Evolutionary conservation across 108 stramenopile genomes (phyloP).

Genomic region (Tribonema minus): DNA sequence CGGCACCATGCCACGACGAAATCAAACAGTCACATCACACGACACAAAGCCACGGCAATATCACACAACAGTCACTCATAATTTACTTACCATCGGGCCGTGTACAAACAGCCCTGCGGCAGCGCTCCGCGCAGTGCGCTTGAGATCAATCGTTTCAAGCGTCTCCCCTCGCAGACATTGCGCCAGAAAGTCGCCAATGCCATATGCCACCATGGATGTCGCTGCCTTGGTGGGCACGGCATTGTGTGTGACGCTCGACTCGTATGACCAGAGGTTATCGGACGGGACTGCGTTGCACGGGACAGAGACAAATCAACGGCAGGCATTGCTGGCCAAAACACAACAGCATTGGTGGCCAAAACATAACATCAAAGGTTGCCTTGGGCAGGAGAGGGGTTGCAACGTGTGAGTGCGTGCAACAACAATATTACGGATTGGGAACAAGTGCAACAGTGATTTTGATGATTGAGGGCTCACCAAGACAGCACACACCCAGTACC

Average conservation of each 20-base stretch:
- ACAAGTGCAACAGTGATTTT: background rate
- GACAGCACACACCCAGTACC: too few relatives aligned
- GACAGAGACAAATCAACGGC: background rate
- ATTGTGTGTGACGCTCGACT: conserved; percentile 31
- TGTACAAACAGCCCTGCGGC: conserved; percentile 75
- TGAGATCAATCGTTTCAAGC: conserved; percentile 66
- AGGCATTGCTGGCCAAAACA: background rate
- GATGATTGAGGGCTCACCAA: background rate
- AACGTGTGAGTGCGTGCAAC: background rate
- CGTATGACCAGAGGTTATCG: conserved; percentile 39
- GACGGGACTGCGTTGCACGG: conserved; percentile 8
- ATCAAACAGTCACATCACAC: too few relatives aligned
- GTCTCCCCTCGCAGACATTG: conserved; percentile 57
- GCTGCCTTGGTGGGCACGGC: conserved; percentile 46
- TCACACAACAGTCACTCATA: too few relatives aligned
- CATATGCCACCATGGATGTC: conserved; percentile 48
- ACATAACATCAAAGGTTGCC: too few relatives aligned
- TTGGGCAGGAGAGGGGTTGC: too few relatives aligned
- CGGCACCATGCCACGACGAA: too few relatives aligned
- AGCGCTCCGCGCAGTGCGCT: conserved; percentile 59
- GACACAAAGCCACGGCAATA: too few relatives aligned
- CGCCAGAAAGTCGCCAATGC: conserved; percentile 67
- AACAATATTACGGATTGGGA: background rate
- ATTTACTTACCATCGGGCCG: conserved; percentile 75
- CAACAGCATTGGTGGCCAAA: too few relatives aligned